Percentiles rank a stretch among this genome's conserved stretches.
Conservation (phyloP, 305 asterid genomes). For the Ajuga reptans region DNA sequence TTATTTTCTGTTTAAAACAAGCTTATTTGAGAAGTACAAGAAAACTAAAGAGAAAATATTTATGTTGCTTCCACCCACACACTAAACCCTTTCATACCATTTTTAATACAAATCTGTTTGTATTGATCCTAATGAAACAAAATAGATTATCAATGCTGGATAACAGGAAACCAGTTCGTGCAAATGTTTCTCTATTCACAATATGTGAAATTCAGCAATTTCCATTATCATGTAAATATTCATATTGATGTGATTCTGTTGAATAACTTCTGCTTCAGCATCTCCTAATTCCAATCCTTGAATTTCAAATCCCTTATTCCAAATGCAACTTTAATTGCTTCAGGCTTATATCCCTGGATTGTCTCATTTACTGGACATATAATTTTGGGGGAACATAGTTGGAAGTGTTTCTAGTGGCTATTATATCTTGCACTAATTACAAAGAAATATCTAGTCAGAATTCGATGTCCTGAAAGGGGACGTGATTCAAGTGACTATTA, state of each 20-base stretch:
- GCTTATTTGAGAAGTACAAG: not conserved
- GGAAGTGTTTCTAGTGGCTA: not conserved
- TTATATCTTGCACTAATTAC: not conserved
- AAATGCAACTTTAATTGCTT: not conserved
- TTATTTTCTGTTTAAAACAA: not conserved
- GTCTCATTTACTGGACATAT: not conserved
- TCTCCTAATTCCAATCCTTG: not conserved
- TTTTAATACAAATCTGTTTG: not conserved
- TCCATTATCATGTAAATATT: not conserved
- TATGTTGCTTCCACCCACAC: not conserved
- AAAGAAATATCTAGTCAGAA: not conserved
- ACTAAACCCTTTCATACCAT: not conserved
- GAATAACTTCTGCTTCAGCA: not conserved
- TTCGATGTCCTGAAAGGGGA: not conserved
- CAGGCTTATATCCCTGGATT: not conserved
- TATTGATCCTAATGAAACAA: not conserved
- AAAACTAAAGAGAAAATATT: not conserved
- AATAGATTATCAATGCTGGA: not conserved
- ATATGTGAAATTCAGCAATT: not conserved
- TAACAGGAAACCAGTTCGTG: not conserved
- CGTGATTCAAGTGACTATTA: not conserved
- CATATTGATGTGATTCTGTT: not conserved
- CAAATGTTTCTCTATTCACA: not conserved
- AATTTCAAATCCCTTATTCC: not conserved
- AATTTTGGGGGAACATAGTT: not conserved